Conservation (phyloP, 2,329 filamentous ascomycete genomes). For the Colletotrichum horii region DNA sequence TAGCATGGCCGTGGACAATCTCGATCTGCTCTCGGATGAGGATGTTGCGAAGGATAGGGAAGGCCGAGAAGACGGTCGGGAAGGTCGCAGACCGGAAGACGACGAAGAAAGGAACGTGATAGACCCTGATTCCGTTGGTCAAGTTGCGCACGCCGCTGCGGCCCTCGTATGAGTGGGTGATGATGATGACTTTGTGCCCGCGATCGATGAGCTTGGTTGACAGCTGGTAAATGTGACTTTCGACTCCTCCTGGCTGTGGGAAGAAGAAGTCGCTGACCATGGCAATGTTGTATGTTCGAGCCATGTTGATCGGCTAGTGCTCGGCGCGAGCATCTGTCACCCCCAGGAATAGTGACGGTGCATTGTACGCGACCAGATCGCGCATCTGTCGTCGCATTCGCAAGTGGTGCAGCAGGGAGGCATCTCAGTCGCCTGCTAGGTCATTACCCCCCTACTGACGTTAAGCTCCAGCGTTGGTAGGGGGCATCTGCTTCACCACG, state of each 20-base stretch:
- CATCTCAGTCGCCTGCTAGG: not conserved
- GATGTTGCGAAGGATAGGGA: slow-evolving; percentile 96
- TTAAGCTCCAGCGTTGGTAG: not conserved
- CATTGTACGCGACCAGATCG: not conserved
- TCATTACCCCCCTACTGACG: not conserved
- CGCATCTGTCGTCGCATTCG: not conserved
- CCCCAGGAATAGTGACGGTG: not conserved
- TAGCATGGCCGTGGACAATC: slow-evolving; percentile 97
- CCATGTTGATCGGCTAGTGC: slow-evolving; percentile 1
- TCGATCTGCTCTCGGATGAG: slow-evolving; percentile 93
- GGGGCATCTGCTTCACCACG: not conserved
- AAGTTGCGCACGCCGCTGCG: slow-evolving; percentile 93
- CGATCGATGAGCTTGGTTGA: slow-evolving; percentile 96
- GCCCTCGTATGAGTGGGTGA: slow-evolving; percentile 93
- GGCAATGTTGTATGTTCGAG: slow-evolving; percentile 69
- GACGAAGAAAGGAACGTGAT: slow-evolving; percentile 94
- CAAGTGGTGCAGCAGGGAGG: not conserved
- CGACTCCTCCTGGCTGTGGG: slow-evolving; percentile 92
- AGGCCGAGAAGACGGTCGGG: slow-evolving; percentile 97
- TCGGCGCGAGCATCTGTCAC: slow-evolving; percentile 2
- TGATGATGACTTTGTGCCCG: slow-evolving; percentile 96
- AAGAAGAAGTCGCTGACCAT: slow-evolving; percentile 99
- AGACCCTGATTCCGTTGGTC: slow-evolving; percentile 97
- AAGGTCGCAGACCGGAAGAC: slow-evolving; percentile 94
- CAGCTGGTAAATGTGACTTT: slow-evolving; percentile 98